phyloP scores from a whole-genome alignment of 306 rosid species.

The Acacia melanoxylon region DNA sequence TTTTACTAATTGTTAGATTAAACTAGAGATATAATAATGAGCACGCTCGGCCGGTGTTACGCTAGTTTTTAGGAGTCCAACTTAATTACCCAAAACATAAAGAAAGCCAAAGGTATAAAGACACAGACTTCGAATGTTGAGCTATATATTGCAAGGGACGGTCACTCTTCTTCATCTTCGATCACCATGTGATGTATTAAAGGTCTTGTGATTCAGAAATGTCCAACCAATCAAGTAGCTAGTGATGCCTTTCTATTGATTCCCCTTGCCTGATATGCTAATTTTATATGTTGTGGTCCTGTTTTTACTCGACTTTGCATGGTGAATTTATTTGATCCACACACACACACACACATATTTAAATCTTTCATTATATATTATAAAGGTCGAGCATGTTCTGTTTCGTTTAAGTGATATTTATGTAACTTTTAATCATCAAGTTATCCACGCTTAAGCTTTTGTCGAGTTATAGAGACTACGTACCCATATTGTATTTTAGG shows the following conservation, averaged over 20 bases:
- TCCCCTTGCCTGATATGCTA: background rate
- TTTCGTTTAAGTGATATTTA: background rate
- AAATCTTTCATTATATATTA: background rate
- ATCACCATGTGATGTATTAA: conserved; percentile 4
- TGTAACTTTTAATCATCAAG: background rate
- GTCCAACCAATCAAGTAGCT: conserved; percentile 1
- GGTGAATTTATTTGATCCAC: background rate
- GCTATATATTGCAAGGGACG: background rate
- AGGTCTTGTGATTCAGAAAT: background rate
- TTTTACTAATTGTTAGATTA: background rate
- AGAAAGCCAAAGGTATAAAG: conserved; percentile 13
- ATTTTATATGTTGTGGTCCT: background rate
- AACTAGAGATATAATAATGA: background rate
- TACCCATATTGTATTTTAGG: background rate
- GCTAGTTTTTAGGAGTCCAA: conserved; percentile 10
- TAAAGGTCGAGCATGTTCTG: background rate
- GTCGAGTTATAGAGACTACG: background rate
- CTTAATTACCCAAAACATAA: conserved; percentile 17
- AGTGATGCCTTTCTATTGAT: background rate
- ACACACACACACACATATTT: too few species aligned
- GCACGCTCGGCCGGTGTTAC: conserved; percentile 20
- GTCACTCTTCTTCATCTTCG: background rate
- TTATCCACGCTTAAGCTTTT: background rate
- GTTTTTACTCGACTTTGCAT: background rate
- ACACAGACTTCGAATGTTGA: conserved; percentile 28